phyloP scores from a whole-genome alignment of 1,139 yeast species.

The Scheffersomyces lignicola region DNA sequence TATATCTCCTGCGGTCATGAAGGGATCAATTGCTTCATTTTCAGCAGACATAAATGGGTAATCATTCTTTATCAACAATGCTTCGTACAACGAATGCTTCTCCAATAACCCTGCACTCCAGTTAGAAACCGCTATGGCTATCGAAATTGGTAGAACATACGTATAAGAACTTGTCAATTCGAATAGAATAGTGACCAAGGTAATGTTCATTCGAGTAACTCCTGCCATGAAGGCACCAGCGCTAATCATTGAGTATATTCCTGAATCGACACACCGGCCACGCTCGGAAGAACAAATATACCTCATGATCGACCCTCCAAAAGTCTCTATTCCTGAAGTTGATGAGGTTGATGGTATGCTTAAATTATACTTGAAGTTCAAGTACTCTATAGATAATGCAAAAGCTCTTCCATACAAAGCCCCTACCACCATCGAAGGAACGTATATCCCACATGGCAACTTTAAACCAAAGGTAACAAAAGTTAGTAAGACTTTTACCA shows the following conservation, averaged over 20 bases:
- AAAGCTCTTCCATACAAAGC: conserved; percentile 61
- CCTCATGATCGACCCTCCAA: conserved; percentile 15
- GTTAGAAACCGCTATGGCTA: conserved; percentile 57
- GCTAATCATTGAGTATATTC: conserved; percentile 65
- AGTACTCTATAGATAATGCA: conserved; percentile 48
- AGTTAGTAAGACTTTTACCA: conserved; percentile 48
- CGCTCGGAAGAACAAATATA: conserved; percentile 17
- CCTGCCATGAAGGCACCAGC: conserved; percentile 75
- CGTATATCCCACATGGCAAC: conserved; percentile 66
- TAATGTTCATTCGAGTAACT: conserved; percentile 64
- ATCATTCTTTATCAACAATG: conserved; percentile 48
- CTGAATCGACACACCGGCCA: conserved; percentile 45
- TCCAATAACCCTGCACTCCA: conserved; percentile 59
- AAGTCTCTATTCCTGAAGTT: no score
- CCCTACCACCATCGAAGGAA: conserved; percentile 70
- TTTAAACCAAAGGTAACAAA: conserved; percentile 60
- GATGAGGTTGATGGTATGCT: not conserved
- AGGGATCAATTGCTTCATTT: conserved; percentile 40
- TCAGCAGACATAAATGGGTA: conserved; percentile 54
- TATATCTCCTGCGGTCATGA: conserved; percentile 36
- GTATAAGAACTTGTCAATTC: conserved; percentile 63
- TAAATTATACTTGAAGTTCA: conserved; percentile 25
- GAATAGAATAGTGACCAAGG: conserved; percentile 58
- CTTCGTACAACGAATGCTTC: conserved; percentile 53
- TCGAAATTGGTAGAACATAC: conserved; percentile 59